Conservation (phyloP, 2,329 filamentous ascomycete genomes). For the Alternaria tenuissima region DNA sequence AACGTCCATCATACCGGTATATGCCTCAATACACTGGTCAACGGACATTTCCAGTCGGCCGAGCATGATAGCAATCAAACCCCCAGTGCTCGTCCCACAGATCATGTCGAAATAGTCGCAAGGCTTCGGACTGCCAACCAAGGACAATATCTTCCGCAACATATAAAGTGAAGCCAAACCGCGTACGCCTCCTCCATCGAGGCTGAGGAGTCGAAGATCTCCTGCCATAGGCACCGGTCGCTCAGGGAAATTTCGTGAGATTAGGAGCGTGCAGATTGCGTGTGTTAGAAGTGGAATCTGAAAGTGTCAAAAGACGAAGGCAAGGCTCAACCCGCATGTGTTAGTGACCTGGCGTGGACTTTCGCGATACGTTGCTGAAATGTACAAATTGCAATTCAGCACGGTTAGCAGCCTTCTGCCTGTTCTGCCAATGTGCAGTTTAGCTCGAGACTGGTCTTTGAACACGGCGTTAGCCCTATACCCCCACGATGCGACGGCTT, state of each 20-base stretch:
- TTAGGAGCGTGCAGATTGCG: not conserved
- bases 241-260: not conserved
- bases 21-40: conserved; percentile 22
- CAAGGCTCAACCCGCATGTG: not conserved
- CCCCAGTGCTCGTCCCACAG: conserved; percentile 32
- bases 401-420: not conserved
- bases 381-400: not conserved
- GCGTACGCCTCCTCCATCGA: conserved; percentile 17
- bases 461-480: not conserved
- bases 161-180: conserved; percentile 15
- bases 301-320: not conserved
- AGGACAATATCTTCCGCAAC: conserved; percentile 12
- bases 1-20: conserved; percentile 13
- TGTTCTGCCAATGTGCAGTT: not conserved
- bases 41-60: conserved; percentile 26
- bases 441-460: not conserved
- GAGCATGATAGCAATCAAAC: conserved; percentile 28
- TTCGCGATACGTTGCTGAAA: not conserved
- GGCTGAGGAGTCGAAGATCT: conserved; percentile 14
- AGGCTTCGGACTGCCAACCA: conserved; percentile 19
- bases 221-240: not conserved
- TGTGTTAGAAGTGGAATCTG: not conserved
- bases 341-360: not conserved
- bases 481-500: not conserved
- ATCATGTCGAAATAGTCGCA: conserved; percentile 31